These are phyloP conservation scores for Leptodermis oblonga DNA, from an alignment of 257 asterid genomes.

Conservation along the genomic window DNA sequence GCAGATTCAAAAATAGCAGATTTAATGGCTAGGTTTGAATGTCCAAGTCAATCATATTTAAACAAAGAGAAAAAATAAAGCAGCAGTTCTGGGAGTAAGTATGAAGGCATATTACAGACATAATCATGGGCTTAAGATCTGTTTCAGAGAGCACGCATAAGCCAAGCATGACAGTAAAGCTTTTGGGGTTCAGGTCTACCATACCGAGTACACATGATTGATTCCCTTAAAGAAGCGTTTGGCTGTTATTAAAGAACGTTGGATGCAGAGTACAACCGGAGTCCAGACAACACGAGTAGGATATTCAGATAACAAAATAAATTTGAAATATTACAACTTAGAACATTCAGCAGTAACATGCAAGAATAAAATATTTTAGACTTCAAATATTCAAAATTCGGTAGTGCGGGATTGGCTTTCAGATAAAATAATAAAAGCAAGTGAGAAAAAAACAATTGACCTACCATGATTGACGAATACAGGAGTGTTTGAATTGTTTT, in stretches of 20 bases:
- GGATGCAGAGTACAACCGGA: too few species aligned
- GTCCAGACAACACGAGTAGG: background rate
- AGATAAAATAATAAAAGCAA: background rate
- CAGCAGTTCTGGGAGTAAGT: background rate
- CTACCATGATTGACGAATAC: conserved; percentile 66
- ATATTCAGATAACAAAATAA: background rate
- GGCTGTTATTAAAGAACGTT: background rate
- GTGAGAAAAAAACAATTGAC: conserved; percentile 3
- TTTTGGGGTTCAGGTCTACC: background rate
- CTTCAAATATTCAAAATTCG: background rate
- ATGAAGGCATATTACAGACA: too few species aligned
- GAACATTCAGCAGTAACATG: background rate
- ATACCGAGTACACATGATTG: background rate
- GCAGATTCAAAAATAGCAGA: background rate
- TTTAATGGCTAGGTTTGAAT: background rate
- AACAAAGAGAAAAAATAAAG: background rate
- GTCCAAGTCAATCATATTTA: background rate
- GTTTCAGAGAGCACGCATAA: background rate
- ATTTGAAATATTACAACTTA: background rate
- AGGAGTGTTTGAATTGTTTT: conserved; percentile 30
- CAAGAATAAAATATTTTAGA: too few species aligned
- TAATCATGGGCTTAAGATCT: too few species aligned
- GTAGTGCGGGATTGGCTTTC: background rate
- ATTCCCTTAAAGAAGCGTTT: background rate
- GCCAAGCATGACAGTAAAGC: background rate